Base-by-base conservation (phyloP, 2,329 filamentous ascomycete genomes). In the Coniella vitis region DNA sequence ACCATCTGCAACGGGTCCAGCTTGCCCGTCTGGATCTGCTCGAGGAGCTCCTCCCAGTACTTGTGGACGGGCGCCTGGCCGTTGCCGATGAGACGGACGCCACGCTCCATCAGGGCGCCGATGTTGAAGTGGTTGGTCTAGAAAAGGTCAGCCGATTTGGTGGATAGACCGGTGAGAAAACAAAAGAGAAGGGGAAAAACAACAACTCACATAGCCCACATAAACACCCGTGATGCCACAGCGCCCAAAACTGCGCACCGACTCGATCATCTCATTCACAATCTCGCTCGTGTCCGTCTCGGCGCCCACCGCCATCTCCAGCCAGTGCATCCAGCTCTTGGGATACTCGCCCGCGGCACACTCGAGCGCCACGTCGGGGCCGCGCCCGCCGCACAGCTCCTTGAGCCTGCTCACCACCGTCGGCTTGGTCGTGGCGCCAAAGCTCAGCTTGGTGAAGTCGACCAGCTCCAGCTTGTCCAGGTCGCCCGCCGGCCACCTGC, bases 241-340 rank as follows among this genome's bases (percentile, higher is more conserved):
- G 7, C 87, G 75, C 4, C 89, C 85, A 58, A 75, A 89, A 58
- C 81, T 86, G 43, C 79, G 73, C 12, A 87, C 84, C n/a, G 79
- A 74, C 59, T 84, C 79, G 29, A 90, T 80, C 83, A 87, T 87
- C 68, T 90, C 86, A 62, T 90, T 90, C 55, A 90, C 51, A 38
- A 88, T 81, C 69, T 90, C 89, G 45, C 82, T 86, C 0, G 87
- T 91, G 60, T 95, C 89, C 0, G 87, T 95, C 70, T 95, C 89
- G 31, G 84, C 71, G 0, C 88, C 88, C 0, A 79, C 31, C 7
- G 70, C 60, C 51, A 80, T 71, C 63, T 83, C 76, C 2, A 81
- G 58, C 66, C 76, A 78, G 57, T 82, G 78, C 53, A 73, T 61
- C 75, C 78, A 81, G 2, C 78, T 74, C 61, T 83, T 83, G 19